Conservation (phyloP, 2,329 filamentous ascomycete genomes). For the Aspergillus aculeatus region DNA sequence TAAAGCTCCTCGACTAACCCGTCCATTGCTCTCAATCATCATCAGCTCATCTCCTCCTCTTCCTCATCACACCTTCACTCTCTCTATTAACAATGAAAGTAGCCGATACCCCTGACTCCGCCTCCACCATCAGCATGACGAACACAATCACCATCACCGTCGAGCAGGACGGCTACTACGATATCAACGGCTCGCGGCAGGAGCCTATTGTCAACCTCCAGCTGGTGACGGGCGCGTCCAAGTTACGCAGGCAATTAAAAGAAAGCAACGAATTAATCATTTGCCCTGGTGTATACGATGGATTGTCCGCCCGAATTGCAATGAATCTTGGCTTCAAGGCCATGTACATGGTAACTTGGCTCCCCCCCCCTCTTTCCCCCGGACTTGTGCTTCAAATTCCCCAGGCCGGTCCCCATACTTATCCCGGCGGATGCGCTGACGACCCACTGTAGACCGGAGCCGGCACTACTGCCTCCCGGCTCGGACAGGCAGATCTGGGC, state of each 20-base stretch:
- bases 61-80: background rate
- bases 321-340: conserved; percentile 62
- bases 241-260: conserved; percentile 28
- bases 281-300: conserved; percentile 68
- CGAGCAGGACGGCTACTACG: conserved; percentile 34
- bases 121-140: conserved; percentile 23
- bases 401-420: background rate
- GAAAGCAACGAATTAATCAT: conserved; percentile 46
- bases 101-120: conserved; percentile 9
- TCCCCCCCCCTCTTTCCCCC: background rate
- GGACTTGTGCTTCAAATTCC: background rate
- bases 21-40: background rate
- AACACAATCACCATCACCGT: conserved; percentile 33
- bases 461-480: conserved; percentile 59
- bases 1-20: background rate
- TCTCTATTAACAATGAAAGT: conserved; percentile 14
- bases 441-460: conserved; percentile 56
- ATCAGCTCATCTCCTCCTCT: background rate
- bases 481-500: conserved; percentile 64
- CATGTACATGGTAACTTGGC: conserved; percentile 62
- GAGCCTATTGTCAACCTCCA: conserved; percentile 31
- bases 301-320: conserved; percentile 63
- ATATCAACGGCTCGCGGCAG: conserved; percentile 29
- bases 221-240: conserved; percentile 30
- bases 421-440: background rate